Base-by-base conservation (phyloP, 441 rosid genomes). In the Euphorbia schlechtendalii region DNA sequence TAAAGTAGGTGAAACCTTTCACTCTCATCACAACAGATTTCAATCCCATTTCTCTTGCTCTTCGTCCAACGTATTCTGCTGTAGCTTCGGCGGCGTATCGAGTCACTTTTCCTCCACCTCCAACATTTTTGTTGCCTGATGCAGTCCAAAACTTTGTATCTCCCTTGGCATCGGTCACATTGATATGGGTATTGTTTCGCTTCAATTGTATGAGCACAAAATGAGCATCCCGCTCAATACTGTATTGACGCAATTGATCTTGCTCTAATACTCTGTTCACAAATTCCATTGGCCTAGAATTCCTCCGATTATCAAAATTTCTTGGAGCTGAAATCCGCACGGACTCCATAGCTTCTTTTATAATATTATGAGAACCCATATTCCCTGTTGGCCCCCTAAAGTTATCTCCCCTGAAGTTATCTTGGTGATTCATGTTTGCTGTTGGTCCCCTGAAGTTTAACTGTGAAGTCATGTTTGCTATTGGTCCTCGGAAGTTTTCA, bases 31-130 rank as follows among this genome's bases (percentile, higher is more conserved):
- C 96, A 18, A 92, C 91, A 3, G 90, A 85, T 60, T 82, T 87
- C 75, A 92, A 20, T 5, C 93, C 98, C 82, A 83, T 62, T 4
- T 76, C 82, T 70, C 82, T 85, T 2, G 81, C 85, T 67, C 67
- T 40, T 24, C 90, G 74, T 28, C 98, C 96, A 45, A 82, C 87
- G 55, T 81, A 81, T 69, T 92, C 98, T 8, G 98, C 91, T 4
- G 91, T 84, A 38, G 98, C 93, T 76, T 87, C 98, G 36, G 98
- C 88, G 18, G 86, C 81, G 74, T 85, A 89, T 11, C 82, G 78
- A 0, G 89, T 70, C 53, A 79, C 56, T 70, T 84, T 85, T 18
- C 85, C 51, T 3, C 86, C 96, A 2, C 90, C 89, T 80, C 78
- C 82, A 32, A 79, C 69, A 61, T 82, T 85, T 0, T 83, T 76